Conservation (phyloP, 1,284 basidiomycete species). For the Neolentinus lepideus region DNA sequence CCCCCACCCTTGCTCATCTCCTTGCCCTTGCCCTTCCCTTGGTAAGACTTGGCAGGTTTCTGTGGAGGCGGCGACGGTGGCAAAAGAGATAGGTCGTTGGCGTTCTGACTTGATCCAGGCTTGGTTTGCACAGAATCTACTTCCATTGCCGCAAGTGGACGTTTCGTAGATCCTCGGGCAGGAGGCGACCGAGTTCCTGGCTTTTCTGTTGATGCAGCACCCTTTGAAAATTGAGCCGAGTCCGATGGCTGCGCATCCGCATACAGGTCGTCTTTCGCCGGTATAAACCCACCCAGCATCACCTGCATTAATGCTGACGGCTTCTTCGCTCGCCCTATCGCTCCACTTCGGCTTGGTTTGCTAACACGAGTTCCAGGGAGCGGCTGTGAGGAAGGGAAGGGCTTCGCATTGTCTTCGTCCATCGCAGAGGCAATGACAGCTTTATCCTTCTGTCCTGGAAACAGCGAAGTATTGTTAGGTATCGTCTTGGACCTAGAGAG, state of each 20-base stretch:
- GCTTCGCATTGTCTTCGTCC: neutral
- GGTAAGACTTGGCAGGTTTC: constrained; percentile 23
- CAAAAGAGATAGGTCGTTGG: constrained; percentile 18
- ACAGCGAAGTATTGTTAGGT: constrained; percentile 10
- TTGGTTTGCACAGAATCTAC: constrained; percentile 5
- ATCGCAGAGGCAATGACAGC: neutral
- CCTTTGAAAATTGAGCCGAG: neutral
- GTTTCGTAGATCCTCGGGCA: constrained; percentile 13
- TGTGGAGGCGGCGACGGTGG: constrained; percentile 60
- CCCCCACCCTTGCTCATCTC: constrained; percentile 13
- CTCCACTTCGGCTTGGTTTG: constrained; percentile 2
- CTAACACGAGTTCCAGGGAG: constrained; percentile 12
- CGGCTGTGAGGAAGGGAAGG: constrained; percentile 10
- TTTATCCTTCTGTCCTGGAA: constrained; percentile 10
- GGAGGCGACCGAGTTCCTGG: neutral
- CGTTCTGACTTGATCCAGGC: neutral
- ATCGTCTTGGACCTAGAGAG: constrained; percentile 13
- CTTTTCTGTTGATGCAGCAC: neutral
- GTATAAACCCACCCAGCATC: constrained; percentile 16
- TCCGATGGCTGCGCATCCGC: constrained; percentile 13
- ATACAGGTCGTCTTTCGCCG: constrained; percentile 22
- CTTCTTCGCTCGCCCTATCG: constrained; percentile 13
- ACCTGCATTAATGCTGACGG: neutral
- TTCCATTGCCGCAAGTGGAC: constrained; percentile 13
- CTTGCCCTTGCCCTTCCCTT: constrained; percentile 33